A percentile compares a stretch with the other conserved stretches of the same genome.
Evolutionary conservation across 306 rosid genomes (phyloP).

Genomic region (Fragaria vesca): DNA sequence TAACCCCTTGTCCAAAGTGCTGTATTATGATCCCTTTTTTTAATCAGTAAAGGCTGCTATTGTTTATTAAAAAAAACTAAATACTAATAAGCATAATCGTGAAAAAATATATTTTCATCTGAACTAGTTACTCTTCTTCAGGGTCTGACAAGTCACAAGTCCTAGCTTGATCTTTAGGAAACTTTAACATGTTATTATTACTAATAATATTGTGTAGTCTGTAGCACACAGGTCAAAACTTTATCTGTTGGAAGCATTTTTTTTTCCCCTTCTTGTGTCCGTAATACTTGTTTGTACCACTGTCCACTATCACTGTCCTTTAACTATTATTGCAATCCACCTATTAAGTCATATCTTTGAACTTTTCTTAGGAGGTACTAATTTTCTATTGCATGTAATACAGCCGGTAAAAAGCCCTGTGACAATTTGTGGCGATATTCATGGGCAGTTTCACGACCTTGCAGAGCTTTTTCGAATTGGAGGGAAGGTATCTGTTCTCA

Average conservation of each 20-base stretch:
- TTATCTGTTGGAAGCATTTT: not conserved
- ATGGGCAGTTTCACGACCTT: constrained; percentile 99
- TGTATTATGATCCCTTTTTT: not conserved
- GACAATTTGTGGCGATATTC: constrained; percentile 98
- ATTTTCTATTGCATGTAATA: constrained; percentile 28
- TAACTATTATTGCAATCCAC: not conserved
- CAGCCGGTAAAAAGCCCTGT: constrained; percentile 99
- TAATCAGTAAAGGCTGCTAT: not conserved
- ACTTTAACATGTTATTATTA: not conserved
- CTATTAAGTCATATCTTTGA: constrained; percentile 12
- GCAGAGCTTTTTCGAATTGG: constrained; percentile 99
- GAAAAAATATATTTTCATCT: not conserved
- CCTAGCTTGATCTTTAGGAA: not conserved
- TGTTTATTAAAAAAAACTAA: not conserved
- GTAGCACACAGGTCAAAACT: not conserved
- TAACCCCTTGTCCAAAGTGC: not conserved
- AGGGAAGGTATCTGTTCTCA: constrained; percentile 81
- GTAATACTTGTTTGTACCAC: not conserved
- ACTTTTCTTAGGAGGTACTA: constrained; percentile 21
- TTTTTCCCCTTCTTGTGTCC: not conserved
- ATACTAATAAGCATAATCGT: not conserved
- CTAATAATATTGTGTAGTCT: not conserved
- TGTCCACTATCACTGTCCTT: not conserved
- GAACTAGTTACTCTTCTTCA: not conserved
- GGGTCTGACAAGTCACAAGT: not conserved